Conservation (phyloP, 2,329 filamentous ascomycete species). For the Fusarium sp. region DNA sequence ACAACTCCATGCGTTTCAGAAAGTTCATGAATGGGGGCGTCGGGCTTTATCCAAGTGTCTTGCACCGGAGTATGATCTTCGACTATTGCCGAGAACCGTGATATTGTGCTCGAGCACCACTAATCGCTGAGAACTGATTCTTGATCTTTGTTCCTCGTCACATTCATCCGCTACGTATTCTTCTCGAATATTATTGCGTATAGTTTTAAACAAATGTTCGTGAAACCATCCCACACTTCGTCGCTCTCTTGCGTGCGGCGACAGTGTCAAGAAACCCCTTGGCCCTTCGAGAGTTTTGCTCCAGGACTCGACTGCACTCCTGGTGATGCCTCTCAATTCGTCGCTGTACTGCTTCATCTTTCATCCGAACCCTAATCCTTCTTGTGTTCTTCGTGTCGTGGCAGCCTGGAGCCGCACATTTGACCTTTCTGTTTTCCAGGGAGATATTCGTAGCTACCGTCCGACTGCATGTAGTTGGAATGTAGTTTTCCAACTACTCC, state of each 20-base stretch:
- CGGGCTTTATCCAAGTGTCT: background rate
- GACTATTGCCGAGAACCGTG: no score
- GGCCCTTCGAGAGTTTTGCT: no score
- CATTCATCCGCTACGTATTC: accelerated
- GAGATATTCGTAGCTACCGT: background rate
- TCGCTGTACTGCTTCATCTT: background rate
- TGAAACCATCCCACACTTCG: background rate
- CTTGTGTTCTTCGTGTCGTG: background rate
- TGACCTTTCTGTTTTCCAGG: no score
- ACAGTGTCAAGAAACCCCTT: background rate
- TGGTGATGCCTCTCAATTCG: accelerated
- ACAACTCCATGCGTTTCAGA: background rate
- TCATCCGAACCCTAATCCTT: background rate
- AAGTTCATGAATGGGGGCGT: background rate
- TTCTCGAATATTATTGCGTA: accelerated
- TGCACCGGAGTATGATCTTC: no score
- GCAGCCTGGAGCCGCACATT: no score
- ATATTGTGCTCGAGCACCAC: background rate
- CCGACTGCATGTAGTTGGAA: no score
- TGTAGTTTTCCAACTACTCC: no score
- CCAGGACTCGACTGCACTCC: background rate
- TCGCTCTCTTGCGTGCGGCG: background rate
- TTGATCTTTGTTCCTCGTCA: background rate
- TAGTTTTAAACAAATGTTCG: background rate
- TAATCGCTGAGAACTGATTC: no score